Percentiles rank a stretch among this genome's conserved stretches.
Conservation (phyloP, 1,139 yeast genomes). For the Zygosaccharomyces pseudobailii region DNA sequence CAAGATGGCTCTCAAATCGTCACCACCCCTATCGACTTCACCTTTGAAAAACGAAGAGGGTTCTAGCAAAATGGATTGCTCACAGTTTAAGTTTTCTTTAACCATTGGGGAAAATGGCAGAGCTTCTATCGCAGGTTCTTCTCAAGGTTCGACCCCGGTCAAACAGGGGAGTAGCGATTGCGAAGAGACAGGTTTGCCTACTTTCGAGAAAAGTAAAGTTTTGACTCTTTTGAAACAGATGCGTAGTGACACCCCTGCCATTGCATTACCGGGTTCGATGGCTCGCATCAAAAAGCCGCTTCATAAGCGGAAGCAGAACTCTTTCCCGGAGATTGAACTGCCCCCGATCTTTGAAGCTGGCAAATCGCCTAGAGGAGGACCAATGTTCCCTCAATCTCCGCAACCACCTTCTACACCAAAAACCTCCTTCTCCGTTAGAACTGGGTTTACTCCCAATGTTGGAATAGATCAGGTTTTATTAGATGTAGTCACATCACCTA, state of each 20-base stretch:
- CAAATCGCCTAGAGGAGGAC: conserved; percentile 1
- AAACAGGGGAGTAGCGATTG: background rate
- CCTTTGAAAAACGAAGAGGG: conserved; percentile 4
- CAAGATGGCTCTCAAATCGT: conserved; percentile 16
- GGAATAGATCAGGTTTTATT: conserved; percentile 27
- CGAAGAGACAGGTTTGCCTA: conserved; percentile 3
- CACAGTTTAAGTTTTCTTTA: conserved; percentile 18
- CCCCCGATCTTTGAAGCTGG: conserved; percentile 5
- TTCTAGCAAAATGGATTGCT: background rate
- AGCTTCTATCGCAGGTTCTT: conserved; percentile 21
- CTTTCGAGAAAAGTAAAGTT: conserved; percentile 21
- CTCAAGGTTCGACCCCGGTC: background rate
- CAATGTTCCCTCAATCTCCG: conserved; percentile 9
- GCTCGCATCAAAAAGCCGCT: background rate
- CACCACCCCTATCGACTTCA: conserved; percentile 19
- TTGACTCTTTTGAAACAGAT: conserved; percentile 25
- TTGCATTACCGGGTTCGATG: background rate
- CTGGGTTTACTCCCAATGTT: conserved; percentile 32
- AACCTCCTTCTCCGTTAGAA: conserved; percentile 24
- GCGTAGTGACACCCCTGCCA: conserved; percentile 16
- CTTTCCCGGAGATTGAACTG: conserved; percentile 1
- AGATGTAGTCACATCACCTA: conserved; percentile 17
- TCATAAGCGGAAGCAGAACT: conserved; percentile 1
- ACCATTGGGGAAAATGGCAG: conserved; percentile 25
- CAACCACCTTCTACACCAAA: conserved; percentile 28